Evolutionary conservation across 2,329 filamentous ascomycete species (phyloP), one percentile per base, ranked within the genome.

Genomic region (Colletotrichum liaoningense): DNA sequence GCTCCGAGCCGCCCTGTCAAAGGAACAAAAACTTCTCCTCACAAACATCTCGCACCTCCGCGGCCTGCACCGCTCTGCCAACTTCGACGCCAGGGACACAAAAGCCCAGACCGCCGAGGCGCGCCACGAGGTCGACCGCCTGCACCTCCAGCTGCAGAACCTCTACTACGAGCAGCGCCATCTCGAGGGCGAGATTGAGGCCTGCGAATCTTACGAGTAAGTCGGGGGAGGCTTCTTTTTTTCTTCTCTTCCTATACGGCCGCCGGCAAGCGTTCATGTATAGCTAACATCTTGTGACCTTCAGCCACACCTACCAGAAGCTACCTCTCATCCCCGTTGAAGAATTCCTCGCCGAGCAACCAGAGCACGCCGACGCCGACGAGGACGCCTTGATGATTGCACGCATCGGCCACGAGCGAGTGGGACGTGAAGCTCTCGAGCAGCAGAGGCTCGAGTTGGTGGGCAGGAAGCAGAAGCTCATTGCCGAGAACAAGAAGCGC

Each of bases 121-220:
- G 62, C 91, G 95, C 62, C 94, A 96, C 78, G 95, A 98, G 83
- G 95, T 98, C 76, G 97, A 99, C 81, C 91, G 93, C 63, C 87
- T 99, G 74, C 95, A 98, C 81, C 88, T 99, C 49, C 94, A 97
- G 80, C 88, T 99, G 68, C 96, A 98, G 83, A 99, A 99, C 80
- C 86, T 99, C 8, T 97, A 97, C 82, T 99, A 99, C 80, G 96
- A 99, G 83, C 95, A 98, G 84, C 89, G 94, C 67, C 95, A 98
- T 82, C 86, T 99, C 67, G 91, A 94, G 76, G 94, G 94, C 62
- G 97, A 99, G 84, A 98, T 99, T 74, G 87, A 90, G 0, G 95
- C 94, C 9, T 98, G 97, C 82, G 94, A 98, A 80, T 93, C 92
- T 64, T 98, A 97, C 78, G 94, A 98, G 95, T 97, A 85, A 75